Conservation (phyloP, 495 filamentous ascomycete species). For the Talaromyces ruber region DNA sequence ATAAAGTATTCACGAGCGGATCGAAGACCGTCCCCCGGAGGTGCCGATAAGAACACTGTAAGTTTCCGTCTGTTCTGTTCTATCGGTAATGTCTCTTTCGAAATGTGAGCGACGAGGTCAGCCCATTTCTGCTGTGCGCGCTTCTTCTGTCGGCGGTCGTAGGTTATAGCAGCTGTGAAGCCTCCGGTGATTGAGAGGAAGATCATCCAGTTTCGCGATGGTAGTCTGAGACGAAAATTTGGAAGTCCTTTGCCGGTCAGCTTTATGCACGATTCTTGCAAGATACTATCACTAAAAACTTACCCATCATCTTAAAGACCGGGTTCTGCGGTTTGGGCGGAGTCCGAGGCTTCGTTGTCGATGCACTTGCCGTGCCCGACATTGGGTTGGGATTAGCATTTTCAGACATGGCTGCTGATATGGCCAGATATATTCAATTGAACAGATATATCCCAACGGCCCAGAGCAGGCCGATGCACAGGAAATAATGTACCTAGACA, state of each 20-base stretch:
- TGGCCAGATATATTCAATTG: not conserved
- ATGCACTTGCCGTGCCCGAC: conserved; percentile 12
- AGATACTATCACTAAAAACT: conserved; percentile 5
- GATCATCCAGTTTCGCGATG: conserved; percentile 96
- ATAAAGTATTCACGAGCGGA: conserved; percentile 85
- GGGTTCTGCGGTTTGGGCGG: conserved; percentile 51
- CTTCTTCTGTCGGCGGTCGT: conserved; percentile 85
- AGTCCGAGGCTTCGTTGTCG: conserved; percentile 17
- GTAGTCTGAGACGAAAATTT: conserved; percentile 70
- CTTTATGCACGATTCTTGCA: not conserved
- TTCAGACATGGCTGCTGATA: conserved; percentile 2
- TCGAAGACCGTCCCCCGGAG: conserved; percentile 76
- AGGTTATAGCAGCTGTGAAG: conserved; percentile 68
- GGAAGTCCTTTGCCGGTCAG: conserved; percentile 49
- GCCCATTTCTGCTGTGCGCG: conserved; percentile 79
- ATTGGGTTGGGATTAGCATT: not conserved
- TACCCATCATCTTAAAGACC: conserved; percentile 66
- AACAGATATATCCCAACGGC: not conserved
- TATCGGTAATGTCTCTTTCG: conserved; percentile 61
- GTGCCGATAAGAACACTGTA: conserved; percentile 76
- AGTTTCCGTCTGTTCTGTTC: conserved; percentile 73
- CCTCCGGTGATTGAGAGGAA: conserved; percentile 74
- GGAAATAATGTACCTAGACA: not conserved
- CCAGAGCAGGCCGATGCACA: not conserved
- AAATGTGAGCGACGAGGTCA: conserved; percentile 76